These are phyloP conservation scores for Aureobasidium uvarum DNA, from an alignment of 2,329 filamentous ascomycete species.

Conservation along the genomic window DNA sequence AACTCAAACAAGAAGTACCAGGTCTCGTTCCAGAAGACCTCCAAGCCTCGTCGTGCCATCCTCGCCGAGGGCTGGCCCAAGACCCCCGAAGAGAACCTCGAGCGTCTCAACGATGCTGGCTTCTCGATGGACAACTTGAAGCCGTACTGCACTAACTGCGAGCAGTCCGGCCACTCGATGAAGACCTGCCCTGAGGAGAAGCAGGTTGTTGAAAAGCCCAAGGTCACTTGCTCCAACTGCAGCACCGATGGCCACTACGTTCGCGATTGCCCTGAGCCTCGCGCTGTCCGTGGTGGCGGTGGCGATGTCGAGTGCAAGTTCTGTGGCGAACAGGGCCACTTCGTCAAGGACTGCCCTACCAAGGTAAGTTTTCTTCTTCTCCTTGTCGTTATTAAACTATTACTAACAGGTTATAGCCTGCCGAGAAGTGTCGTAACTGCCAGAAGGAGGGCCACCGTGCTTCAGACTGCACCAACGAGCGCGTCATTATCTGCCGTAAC, in stretches of 20 bases:
- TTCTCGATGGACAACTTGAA: constrained; percentile 51
- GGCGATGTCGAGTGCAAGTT: constrained; percentile 37
- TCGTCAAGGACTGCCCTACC: constrained; percentile 38
- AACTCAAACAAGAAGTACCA: constrained; percentile 54
- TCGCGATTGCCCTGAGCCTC: constrained; percentile 46
- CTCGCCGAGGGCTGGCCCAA: constrained; percentile 52
- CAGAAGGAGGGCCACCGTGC: constrained; percentile 37
- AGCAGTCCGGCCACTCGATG: constrained; percentile 50
- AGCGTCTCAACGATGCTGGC: constrained; percentile 53
- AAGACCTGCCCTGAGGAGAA: constrained; percentile 52
- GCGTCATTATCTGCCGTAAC: constrained; percentile 38
- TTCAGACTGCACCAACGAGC: constrained; percentile 39
- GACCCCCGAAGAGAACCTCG: constrained; percentile 51
- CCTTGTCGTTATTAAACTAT: neutral
- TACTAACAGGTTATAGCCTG: constrained; percentile 27
- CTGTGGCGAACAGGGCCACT: constrained; percentile 39
- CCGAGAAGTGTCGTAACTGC: constrained; percentile 40
- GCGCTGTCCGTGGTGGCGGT: constrained; percentile 33
- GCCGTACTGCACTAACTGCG: constrained; percentile 53
- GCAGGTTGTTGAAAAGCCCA: constrained; percentile 38
- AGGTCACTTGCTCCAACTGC: constrained; percentile 54
- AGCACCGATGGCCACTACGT: constrained; percentile 44
- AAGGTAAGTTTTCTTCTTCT: constrained; percentile 10
- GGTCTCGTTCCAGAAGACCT: constrained; percentile 50
- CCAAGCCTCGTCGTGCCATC: constrained; percentile 48